These are phyloP conservation scores for Phylloporus sp. DNA, from an alignment of 768 basidiomycete genomes.

Conservation along the genomic window DNA sequence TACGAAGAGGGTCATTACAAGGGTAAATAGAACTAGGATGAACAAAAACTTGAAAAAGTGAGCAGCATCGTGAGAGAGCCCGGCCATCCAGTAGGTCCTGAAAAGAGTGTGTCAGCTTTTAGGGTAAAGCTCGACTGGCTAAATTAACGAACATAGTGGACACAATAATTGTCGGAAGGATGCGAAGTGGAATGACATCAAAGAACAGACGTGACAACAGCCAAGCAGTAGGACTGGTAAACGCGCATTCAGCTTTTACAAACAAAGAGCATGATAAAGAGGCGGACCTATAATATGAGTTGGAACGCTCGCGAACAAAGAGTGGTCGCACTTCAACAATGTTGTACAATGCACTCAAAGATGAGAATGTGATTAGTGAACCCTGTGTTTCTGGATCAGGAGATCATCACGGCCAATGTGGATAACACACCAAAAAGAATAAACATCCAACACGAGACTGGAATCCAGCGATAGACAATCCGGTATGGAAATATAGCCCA, in stretches of 20 bases:
- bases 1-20: conserved; percentile 85
- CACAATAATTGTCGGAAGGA: conserved; percentile 86
- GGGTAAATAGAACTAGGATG: conserved; percentile 79
- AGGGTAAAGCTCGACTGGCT: not conserved
- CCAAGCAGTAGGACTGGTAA: conserved; percentile 79
- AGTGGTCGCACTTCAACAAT: conserved; percentile 79
- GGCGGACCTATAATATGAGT: conserved; percentile 74
- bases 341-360: conserved; percentile 87
- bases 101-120: not conserved
- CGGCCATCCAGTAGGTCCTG: conserved; percentile 95
- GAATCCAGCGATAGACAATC: conserved; percentile 83
- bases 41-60: conserved; percentile 95
- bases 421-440: conserved; percentile 74
- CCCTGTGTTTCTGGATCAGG: conserved; percentile 47
- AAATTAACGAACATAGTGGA: conserved; percentile 63
- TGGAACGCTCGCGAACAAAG: conserved; percentile 87
- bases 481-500: conserved; percentile 82
- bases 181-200: conserved; percentile 83
- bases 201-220: conserved; percentile 83
- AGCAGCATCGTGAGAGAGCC: conserved; percentile 70
- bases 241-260: not conserved
- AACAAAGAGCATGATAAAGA: not conserved
- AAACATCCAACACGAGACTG: conserved; percentile 90
- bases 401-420: not conserved
- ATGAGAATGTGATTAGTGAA: conserved; percentile 86